Evolutionary conservation across 1,284 basidiomycete species (phyloP), one percentile per base, ranked within the genome.

Genomic region (Puccinia horiana): DNA sequence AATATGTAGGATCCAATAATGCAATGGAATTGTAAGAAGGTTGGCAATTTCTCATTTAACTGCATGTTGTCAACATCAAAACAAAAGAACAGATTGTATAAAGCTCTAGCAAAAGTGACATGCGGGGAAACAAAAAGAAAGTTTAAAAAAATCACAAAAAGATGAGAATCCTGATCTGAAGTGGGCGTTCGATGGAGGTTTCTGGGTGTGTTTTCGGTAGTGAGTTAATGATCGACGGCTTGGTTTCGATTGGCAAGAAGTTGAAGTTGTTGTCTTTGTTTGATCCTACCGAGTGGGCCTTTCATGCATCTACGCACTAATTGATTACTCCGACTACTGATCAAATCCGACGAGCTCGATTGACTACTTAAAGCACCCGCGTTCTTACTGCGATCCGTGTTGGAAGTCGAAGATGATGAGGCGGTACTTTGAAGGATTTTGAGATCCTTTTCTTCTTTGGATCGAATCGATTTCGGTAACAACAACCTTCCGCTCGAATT

Each of bases 281-380:
- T 80, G 42, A 80, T 80, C 54, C 77, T 70, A 20, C 77, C 77
- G 52, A 54, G 63, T 18, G 77, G 77, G 2, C 77, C 77, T 32
- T 80, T 80, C 77, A 80, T 80, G 49, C 77, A 80, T 72, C 54
- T 65, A 42, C 54, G 63, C 23, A 80, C 40, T 52, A 80, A 72
- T 42, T 52, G 67, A 56, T 80, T 69, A 56, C 77, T 69, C 23
- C 49, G 44, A 54, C 67, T 70, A 35, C 52, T 44, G 14, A 52
- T 69, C 29, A 42, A 26, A 40, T 54, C 49, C 16, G 52, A 58
- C 8, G 52, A 42, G 61, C 20, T 40, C n/a, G 49, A 56, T 56
- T 40, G 20, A 18, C 54, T 42, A 3, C 11, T 6, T n/a, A n/a
- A n/a, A 11, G 26, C 5, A 72, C 5, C 44, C 40, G 32, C 20